phyloP scores from a whole-genome alignment of 164 flowering plant genomes.

The Magnolia sinica region DNA sequence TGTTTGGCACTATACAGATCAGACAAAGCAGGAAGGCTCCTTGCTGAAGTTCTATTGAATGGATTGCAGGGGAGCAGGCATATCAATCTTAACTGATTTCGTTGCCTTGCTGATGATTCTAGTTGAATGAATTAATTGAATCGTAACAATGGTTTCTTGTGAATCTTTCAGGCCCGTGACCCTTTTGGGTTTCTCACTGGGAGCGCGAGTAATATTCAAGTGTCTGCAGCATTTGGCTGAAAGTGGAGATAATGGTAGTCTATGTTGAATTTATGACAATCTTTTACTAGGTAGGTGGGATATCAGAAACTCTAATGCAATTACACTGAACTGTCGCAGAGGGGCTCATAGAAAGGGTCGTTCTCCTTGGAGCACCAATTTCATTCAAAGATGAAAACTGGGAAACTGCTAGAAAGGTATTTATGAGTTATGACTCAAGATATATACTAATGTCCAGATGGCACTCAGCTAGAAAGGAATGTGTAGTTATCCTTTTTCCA shows the following conservation, averaged over 20 bases:
- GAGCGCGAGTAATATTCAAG: slow-evolving; percentile 90
- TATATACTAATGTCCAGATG: slow-evolving; percentile 1
- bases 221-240: slow-evolving; percentile 81
- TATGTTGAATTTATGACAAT: background rate
- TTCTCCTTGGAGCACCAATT: slow-evolving; percentile 96
- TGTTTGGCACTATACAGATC: slow-evolving; percentile 42
- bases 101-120: background rate
- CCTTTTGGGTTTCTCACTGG: slow-evolving; percentile 89
- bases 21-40: slow-evolving; percentile 89
- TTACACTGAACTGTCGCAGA: slow-evolving; percentile 34
- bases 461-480: background rate
- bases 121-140: slow-evolving; percentile 2
- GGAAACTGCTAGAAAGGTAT: slow-evolving; percentile 81
- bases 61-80: slow-evolving; percentile 95
- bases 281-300: background rate
- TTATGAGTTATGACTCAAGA: background rate
- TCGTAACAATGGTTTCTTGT: background rate
- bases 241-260: slow-evolving; percentile 41
- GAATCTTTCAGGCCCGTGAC: slow-evolving; percentile 83
- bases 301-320: slow-evolving; percentile 6
- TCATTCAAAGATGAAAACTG: slow-evolving; percentile 74
- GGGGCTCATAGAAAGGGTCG: slow-evolving; percentile 86
- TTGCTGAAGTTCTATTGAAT: slow-evolving; percentile 82
- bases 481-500: no score
- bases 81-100: background rate